These are phyloP conservation scores for Alternaria atra DNA, from an alignment of 2,329 filamentous ascomycete species.

Conservation along the genomic window DNA sequence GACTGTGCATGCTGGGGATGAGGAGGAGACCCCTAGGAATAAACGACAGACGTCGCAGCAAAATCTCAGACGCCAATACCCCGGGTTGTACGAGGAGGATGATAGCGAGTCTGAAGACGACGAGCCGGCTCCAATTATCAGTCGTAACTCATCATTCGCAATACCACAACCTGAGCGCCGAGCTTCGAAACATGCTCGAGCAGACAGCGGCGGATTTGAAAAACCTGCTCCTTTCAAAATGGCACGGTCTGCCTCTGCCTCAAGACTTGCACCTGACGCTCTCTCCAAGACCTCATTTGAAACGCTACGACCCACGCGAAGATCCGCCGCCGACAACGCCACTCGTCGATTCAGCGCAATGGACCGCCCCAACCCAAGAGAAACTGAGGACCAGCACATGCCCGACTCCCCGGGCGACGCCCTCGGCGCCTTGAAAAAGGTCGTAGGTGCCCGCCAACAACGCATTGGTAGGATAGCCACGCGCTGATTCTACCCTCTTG, in stretches of 20 bases:
- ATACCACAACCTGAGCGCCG: conserved; percentile 44
- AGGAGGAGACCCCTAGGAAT: conserved; percentile 42
- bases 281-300: conserved; percentile 47
- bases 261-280: conserved; percentile 35
- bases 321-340: conserved; percentile 23
- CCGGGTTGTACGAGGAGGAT: conserved; percentile 55
- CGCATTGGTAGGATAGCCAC: conserved; percentile 41
- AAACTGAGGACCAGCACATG: conserved; percentile 34
- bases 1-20: conserved; percentile 50
- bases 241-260: conserved; percentile 42
- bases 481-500: not conserved
- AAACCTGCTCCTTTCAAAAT: conserved; percentile 46
- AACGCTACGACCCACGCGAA: conserved; percentile 35
- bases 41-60: conserved; percentile 35
- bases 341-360: conserved; percentile 46
- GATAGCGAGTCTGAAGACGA: conserved; percentile 52
- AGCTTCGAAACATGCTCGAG: conserved; percentile 47
- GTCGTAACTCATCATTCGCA: conserved; percentile 49
- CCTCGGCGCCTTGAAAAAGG: conserved; percentile 52
- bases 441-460: conserved; percentile 50
- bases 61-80: conserved; percentile 51
- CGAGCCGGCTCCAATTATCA: conserved; percentile 41
- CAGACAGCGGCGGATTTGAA: conserved; percentile 41
- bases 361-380: conserved; percentile 41
- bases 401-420: conserved; percentile 51